Percentiles rank a stretch among this genome's conserved stretches.
Conservation (phyloP, 768 basidiomycete species). For the Boletellus emodensis region DNA sequence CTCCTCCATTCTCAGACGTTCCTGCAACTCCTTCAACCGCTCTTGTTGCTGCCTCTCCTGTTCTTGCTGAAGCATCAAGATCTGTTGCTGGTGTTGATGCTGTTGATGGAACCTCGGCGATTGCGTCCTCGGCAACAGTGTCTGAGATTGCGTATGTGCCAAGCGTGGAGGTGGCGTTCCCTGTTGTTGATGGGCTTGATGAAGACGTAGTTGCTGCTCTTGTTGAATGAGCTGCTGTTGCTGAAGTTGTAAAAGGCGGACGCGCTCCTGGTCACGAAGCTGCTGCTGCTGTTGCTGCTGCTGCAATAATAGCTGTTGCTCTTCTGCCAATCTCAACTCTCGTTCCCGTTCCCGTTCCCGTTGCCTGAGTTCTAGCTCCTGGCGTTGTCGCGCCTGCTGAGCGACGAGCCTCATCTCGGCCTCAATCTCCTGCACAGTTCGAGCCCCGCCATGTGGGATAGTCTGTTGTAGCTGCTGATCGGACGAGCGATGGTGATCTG, state of each 20-base stretch:
- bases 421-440: constrained; percentile 79
- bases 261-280: constrained; percentile 40
- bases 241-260: constrained; percentile 41
- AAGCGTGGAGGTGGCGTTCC: constrained; percentile 68
- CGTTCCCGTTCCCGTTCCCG: constrained; percentile 40
- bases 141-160: constrained; percentile 36
- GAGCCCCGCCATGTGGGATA: constrained; percentile 40
- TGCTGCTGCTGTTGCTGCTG: constrained; percentile 41
- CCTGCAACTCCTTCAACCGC: constrained; percentile 56
- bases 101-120: constrained; percentile 79
- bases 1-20: constrained; percentile 62
- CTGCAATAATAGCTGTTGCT: constrained; percentile 35
- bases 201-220: constrained; percentile 36
- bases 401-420: constrained; percentile 73
- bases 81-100: constrained; percentile 70
- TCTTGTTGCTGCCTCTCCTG: constrained; percentile 58
- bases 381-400: constrained; percentile 39
- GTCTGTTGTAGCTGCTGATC: constrained; percentile 38
- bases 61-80: constrained; percentile 63
- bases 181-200: constrained; percentile 36
- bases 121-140: constrained; percentile 52
- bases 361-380: constrained; percentile 43
- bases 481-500: constrained; percentile 31
- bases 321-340: constrained; percentile 30
- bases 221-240: constrained; percentile 36